phyloP scores from a whole-genome alignment of 768 basidiomycete species.

The Zangia roseola region DNA sequence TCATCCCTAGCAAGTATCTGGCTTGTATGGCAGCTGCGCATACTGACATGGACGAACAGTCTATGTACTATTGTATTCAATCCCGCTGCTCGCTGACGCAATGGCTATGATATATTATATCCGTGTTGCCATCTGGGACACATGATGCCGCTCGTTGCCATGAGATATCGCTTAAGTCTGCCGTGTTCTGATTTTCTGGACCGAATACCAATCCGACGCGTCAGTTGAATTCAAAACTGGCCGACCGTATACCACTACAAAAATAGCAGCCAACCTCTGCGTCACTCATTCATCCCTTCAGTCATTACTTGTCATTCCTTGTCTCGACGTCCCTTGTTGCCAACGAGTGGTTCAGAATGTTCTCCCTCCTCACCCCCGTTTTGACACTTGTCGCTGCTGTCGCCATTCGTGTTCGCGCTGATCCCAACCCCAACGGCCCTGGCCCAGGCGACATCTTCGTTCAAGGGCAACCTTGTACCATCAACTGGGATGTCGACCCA shows the following conservation, averaged over 20 bases:
- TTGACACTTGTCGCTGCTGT: slow-evolving; percentile 25
- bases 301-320: slow-evolving; percentile 12
- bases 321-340: slow-evolving; percentile 3
- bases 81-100: no score
- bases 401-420: slow-evolving; percentile 46
- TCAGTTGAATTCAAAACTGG: no score
- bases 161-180: no score
- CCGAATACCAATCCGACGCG: no score
- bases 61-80: not conserved
- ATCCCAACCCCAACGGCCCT: slow-evolving; percentile 58
- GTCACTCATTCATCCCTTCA: not conserved
- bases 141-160: no score
- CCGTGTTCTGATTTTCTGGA: no score
- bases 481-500: slow-evolving; percentile 59
- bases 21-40: not conserved
- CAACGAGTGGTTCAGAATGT: slow-evolving; percentile 13
- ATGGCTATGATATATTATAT: no score
- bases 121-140: no score
- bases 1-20: not conserved
- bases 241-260: not conserved
- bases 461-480: slow-evolving; percentile 52
- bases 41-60: not conserved
- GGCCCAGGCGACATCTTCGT: slow-evolving; percentile 58
- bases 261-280: not conserved
- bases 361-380: slow-evolving; percentile 8